A percentile compares a stretch with the other conserved stretches of the same genome.
Conservation (phyloP, 768 basidiomycete genomes). For the Trichaptum fuscoviolaceum region DNA sequence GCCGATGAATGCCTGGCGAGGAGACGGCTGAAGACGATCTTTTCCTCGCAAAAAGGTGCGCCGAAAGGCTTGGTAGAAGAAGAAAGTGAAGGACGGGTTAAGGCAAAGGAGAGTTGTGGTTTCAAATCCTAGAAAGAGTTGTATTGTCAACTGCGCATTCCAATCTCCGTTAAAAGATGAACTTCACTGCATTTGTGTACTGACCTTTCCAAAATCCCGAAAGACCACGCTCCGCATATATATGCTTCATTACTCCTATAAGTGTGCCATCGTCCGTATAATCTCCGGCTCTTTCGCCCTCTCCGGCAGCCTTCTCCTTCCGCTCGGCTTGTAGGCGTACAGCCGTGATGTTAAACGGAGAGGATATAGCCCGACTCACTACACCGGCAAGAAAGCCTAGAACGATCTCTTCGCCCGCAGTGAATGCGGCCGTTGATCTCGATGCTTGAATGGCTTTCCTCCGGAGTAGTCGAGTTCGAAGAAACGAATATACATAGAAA, state of each 20-base stretch:
- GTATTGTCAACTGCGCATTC: background rate
- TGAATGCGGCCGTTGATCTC: conserved; percentile 16
- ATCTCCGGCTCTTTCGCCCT: conserved; percentile 19
- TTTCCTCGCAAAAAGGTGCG: conserved; percentile 28
- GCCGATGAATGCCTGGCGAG: conserved; percentile 49
- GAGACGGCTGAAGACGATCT: conserved; percentile 27
- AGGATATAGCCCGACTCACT: conserved; percentile 47
- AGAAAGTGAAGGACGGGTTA: conserved; percentile 55
- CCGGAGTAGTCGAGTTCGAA: conserved; percentile 37
- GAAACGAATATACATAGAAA: conserved; percentile 52
- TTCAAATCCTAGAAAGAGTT: conserved; percentile 36
- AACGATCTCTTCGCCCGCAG: conserved; percentile 40
- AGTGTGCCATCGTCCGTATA: conserved; percentile 7
- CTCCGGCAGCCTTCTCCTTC: conserved; percentile 24
- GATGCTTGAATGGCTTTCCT: conserved; percentile 16
- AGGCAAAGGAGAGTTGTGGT: conserved; percentile 44
- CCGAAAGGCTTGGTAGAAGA: conserved; percentile 47
- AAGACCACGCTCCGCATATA: conserved; percentile 45
- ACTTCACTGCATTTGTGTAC: background rate
- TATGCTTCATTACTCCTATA: conserved; percentile 29
- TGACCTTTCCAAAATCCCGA: conserved; percentile 54
- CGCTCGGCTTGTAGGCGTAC: conserved; percentile 45
- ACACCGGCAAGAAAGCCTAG: conserved; percentile 56
- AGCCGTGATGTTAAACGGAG: conserved; percentile 52
- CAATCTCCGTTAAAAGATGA: background rate